Percentiles rank a stretch among this genome's conserved stretches.
These are phyloP conservation scores for Pestalotiopsis sp. DNA, from an alignment of 2,329 filamentous ascomycete genomes.

Conservation along the genomic window DNA sequence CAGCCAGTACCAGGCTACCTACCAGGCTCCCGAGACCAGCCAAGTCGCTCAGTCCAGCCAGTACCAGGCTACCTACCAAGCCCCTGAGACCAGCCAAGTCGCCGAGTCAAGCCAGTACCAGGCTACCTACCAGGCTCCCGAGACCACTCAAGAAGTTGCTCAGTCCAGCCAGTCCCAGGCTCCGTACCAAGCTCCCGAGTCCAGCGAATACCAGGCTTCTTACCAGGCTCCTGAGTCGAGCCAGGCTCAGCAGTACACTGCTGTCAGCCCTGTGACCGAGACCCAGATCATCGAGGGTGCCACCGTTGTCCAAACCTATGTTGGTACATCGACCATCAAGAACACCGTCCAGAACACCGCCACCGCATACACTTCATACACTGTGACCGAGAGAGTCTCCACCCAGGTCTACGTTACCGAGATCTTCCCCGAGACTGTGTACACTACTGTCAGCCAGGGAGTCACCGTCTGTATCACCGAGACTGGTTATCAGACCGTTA, in stretches of 20 bases:
- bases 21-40: too few relatives aligned
- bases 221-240: background rate
- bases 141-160: background rate
- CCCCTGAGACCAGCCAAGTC: too few relatives aligned
- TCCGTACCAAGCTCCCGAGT: background rate
- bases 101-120: too few relatives aligned
- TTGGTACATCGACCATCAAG: conserved; percentile 38
- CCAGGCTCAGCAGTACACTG: conserved; percentile 32
- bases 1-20: conserved; percentile 34
- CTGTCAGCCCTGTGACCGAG: conserved; percentile 43
- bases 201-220: background rate
- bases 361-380: conserved; percentile 33
- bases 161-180: background rate
- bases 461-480: conserved; percentile 43
- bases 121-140: conserved; percentile 16
- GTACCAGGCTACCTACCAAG: too few relatives aligned
- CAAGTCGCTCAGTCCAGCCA: too few relatives aligned
- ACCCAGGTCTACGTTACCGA: conserved; percentile 37
- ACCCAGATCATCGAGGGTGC: conserved; percentile 45
- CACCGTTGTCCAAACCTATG: conserved; percentile 42
- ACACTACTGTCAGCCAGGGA: conserved; percentile 45
- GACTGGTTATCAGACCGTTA: conserved; percentile 44
- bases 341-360: conserved; percentile 33
- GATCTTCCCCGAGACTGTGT: conserved; percentile 40
- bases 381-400: conserved; percentile 31